Percentiles rank a stretch among this genome's conserved stretches.
Evolutionary conservation across 2,329 filamentous ascomycete species (phyloP).

Genomic region (Didymellaceae sp.): DNA sequence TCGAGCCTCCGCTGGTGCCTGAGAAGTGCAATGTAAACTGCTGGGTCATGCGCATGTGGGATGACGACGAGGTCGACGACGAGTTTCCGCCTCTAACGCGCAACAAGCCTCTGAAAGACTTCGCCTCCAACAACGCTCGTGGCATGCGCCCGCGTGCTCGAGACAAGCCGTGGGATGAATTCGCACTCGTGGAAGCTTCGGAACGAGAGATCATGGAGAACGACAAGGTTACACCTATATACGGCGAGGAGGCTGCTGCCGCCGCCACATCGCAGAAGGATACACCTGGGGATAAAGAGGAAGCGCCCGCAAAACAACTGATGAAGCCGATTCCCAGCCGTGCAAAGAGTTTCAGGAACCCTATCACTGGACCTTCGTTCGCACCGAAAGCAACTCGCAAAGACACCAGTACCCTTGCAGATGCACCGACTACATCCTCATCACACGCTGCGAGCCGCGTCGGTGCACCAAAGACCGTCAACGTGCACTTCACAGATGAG

Average conservation of each 20-base stretch:
- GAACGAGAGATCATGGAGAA: constrained; percentile 73
- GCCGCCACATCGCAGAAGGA: constrained; percentile 42
- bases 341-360: constrained; percentile 56
- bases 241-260: constrained; percentile 60
- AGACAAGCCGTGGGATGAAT: constrained; percentile 81
- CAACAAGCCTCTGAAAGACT: constrained; percentile 75
- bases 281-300: constrained; percentile 23
- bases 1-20: constrained; percentile 68
- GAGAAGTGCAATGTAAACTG: constrained; percentile 79
- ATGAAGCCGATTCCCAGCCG: constrained; percentile 38
- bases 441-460: constrained; percentile 61
- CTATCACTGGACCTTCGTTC: constrained; percentile 59
- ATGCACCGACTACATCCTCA: constrained; percentile 52
- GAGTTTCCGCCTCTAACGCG: constrained; percentile 82
- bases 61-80: constrained; percentile 83
- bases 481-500: constrained; percentile 74
- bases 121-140: constrained; percentile 78
- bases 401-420: constrained; percentile 53
- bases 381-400: constrained; percentile 55
- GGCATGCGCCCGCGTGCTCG: constrained; percentile 69
- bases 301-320: constrained; percentile 22
- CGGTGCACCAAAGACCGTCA: constrained; percentile 73
- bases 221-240: constrained; percentile 70
- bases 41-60: constrained; percentile 83
- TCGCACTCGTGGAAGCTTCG: constrained; percentile 77